A percentile compares a stretch with the other conserved stretches of the same genome.
Conservation (phyloP, 768 basidiomycete genomes). For the Amanita phalloides region DNA sequence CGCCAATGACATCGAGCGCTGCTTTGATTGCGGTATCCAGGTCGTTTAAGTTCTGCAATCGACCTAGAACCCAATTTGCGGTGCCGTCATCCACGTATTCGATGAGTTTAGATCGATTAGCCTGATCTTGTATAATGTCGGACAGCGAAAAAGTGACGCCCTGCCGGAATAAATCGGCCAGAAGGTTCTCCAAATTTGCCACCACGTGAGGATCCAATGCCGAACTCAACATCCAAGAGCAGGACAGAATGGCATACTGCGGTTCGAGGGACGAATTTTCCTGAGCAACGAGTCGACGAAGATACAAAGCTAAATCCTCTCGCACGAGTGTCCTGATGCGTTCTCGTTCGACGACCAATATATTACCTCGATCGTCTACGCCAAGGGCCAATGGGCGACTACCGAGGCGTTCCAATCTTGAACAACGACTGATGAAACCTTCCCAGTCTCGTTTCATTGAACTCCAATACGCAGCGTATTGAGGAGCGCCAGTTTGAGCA, state of each 20-base stretch:
- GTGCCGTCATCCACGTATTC: conserved; percentile 50
- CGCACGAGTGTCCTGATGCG: conserved; percentile 51
- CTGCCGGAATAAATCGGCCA: conserved; percentile 60
- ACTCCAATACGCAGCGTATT: conserved; percentile 73
- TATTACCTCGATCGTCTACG: conserved; percentile 28
- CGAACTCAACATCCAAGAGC: conserved; percentile 52
- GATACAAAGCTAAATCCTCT: conserved; percentile 58
- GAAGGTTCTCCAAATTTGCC: conserved; percentile 43
- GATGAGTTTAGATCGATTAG: conserved; percentile 37
- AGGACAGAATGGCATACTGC: conserved; percentile 45
- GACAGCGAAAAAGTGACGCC: conserved; percentile 70
- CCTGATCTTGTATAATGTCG: conserved; percentile 65
- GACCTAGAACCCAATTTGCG: conserved; percentile 49
- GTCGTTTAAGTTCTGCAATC: conserved; percentile 45
- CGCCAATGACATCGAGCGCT: conserved; percentile 61
- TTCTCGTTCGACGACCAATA: conserved; percentile 70
- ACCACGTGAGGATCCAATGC: conserved; percentile 50
- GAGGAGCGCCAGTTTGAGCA: conserved; percentile 68
- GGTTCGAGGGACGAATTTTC: conserved; percentile 32
- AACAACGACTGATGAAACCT: conserved; percentile 84
- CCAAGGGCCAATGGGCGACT: conserved; percentile 72
- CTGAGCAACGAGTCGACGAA: conserved; percentile 38
- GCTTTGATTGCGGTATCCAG: conserved; percentile 44
- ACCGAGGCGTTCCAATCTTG: conserved; percentile 81
- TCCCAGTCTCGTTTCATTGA: conserved; percentile 91